Evolutionary conservation across 257 asterid genomes (phyloP), one percentile per base, ranked within the genome.

Genomic region (Solanum paucissectum): DNA sequence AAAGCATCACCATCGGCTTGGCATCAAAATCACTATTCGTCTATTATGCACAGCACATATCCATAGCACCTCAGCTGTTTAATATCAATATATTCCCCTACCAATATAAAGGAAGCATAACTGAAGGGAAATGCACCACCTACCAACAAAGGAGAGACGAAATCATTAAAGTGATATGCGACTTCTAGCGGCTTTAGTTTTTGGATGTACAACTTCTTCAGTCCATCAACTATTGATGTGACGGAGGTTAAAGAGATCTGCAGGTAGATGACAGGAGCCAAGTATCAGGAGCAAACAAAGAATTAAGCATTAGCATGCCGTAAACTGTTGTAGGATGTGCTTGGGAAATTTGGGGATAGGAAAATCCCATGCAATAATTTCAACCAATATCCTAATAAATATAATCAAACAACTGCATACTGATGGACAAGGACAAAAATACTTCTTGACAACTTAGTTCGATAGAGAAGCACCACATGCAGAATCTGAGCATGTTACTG

Each of bases 1-100:
- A 90, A 84, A 97, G 95, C 99, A 97, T 97, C 92, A 97, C 99
- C 99, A 97, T 97, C 27, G 99, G 98, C 92, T 95, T 95, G 87
- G 98, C 98, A 91, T 97, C 99, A 90, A 97, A 97, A 88, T 97
- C 99, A 91, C 98, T 97, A 90, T 94, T 94, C 83, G 93, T 85
- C 98, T 94, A 46, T 86, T 89, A 91, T 89, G 86, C 83, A 89
- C 85, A 89, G 87, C 42, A 64, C 86, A 87, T 69, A 87, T 64
- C 68, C 33, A 87, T 72, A 83, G 64, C 88, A 76, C 42, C 55
- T 46, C 68, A 46, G 85, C 85, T 81, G 68, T 81, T 81, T 46
- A 18, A 29, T 46, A 46, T 46, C 69, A 49, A 36, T 44, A n/a
- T 86, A 44, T 71, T 74, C 52, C 71, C 71, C 5, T 27, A 42